Conservation (phyloP, 1,284 basidiomycete genomes). For the Tilletia horrida region DNA sequence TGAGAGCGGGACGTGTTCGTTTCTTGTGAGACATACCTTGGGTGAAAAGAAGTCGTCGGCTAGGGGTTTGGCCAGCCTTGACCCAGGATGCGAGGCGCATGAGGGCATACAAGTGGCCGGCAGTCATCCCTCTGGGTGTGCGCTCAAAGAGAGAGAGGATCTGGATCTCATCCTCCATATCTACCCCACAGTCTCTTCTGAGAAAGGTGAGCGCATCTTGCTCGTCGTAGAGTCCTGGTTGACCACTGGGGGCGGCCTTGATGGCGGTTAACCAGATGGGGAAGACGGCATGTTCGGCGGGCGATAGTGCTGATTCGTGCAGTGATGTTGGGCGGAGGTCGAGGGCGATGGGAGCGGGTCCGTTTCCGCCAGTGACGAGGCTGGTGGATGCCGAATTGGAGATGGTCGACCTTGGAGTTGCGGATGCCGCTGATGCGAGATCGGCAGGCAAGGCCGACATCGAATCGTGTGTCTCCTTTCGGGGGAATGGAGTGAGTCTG, state of each 20-base stretch:
- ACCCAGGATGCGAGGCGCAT: conserved; percentile 51
- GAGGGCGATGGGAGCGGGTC: conserved; percentile 23
- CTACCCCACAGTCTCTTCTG: conserved; percentile 44
- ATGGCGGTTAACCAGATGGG: conserved; percentile 41
- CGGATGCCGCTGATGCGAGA: background rate
- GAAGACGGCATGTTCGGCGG: conserved; percentile 47
- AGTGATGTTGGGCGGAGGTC: conserved; percentile 34
- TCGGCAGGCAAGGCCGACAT: background rate
- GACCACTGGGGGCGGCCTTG: conserved; percentile 44
- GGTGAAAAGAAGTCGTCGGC: conserved; percentile 44
- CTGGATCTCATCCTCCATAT: conserved; percentile 47
- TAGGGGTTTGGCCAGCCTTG: conserved; percentile 40
- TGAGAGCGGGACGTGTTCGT: background rate
- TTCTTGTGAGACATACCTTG: conserved; percentile 28
- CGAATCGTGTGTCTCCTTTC: no score
- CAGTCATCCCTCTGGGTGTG: conserved; percentile 43
- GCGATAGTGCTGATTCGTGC: conserved; percentile 50
- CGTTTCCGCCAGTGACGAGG: background rate
- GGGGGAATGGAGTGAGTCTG: no score
- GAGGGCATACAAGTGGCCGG: conserved; percentile 52
- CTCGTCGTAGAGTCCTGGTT: conserved; percentile 47
- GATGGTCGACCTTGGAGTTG: conserved; percentile 8
- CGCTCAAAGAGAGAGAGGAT: conserved; percentile 53
- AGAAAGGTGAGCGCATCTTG: conserved; percentile 50
- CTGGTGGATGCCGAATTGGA: background rate